Conservation (phyloP, 2,329 filamentous ascomycete genomes). For the Ophiostoma novo-ulmi region DNA sequence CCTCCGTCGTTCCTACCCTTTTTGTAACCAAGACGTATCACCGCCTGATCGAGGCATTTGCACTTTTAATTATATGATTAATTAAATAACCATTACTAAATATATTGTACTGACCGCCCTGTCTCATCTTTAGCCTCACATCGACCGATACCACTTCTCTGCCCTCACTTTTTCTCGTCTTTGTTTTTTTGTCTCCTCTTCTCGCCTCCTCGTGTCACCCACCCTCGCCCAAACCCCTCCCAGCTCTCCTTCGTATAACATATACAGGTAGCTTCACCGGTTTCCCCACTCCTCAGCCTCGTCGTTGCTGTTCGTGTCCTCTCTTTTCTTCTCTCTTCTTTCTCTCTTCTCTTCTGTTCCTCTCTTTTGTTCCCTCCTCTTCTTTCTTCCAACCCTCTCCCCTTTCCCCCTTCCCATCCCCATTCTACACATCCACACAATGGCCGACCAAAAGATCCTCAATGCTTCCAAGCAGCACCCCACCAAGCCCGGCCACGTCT, state of each 20-base stretch:
- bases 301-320: conserved; percentile 9
- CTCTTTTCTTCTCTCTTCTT: neutral
- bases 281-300: conserved; percentile 22
- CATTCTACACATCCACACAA: conserved; percentile 4
- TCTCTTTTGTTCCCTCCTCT: neutral
- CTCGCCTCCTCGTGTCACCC: neutral
- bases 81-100: neutral
- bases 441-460: conserved; percentile 43
- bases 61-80: neutral
- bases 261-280: neutral
- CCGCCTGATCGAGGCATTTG: conserved; percentile 4
- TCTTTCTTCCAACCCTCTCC: neutral
- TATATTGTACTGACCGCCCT: neutral
- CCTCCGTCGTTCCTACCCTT: neutral
- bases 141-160: neutral
- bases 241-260: neutral
- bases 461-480: conserved; percentile 59
- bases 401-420: neutral
- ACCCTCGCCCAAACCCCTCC: conserved; percentile 7
- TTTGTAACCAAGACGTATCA: neutral
- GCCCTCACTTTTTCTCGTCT: neutral
- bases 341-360: neutral
- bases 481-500: conserved; percentile 48
- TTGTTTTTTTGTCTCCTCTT: neutral
- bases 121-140: neutral